Base-by-base conservation (phyloP, 2,329 filamentous ascomycete species). In the Ramularia collo-cygni region DNA sequence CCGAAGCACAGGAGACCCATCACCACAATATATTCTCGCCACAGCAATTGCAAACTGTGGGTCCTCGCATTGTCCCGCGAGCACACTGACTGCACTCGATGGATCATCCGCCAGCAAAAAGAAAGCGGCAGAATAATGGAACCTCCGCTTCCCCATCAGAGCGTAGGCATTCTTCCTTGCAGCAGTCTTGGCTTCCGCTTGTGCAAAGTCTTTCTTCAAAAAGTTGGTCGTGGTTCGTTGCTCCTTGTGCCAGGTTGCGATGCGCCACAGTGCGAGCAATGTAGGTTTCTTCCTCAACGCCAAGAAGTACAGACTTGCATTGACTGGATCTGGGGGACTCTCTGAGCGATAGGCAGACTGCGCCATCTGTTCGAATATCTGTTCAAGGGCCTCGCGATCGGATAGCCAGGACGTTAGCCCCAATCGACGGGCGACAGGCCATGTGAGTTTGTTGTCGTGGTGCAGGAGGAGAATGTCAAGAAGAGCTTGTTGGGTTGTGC, bases 161-260 rank as follows among this genome's bases (percentile, higher is more conserved):
- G 92, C 90, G 64, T 95, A 98, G 0, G 92, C 92, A 60, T 98
- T 98, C 65, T 98, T 98, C 44, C 94, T 68, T 0, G 92, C 92
- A 4, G 86, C 79, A 1, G 85, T 94, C 60, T 77, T 84, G 85
- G 92, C 96, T 52, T 85, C 83, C 1, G 81, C 74, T 46, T 95
- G 85, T 3, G 78, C 73, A 61, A 98, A 98, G 60, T 96, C 88
- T 56, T 95, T 93, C n/a, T 82, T 75, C 15, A 98, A 69, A 19
- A 98, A 72, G 45, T 77, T 79, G 44, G 82, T 77, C 0, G 92
- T 98, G 0, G 83, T 79, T 2, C 64, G 69, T 63, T 96, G 92
- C 62, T 98, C 93, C 42, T 75, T 78, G 54, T 93, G 83, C 81
- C 92, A 92, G 28, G 71, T 79, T 4, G 92, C 89, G 77, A 96